Base-by-base conservation (phyloP, 2,329 filamentous ascomycete species). In the Escovopsis sp. region DNA sequence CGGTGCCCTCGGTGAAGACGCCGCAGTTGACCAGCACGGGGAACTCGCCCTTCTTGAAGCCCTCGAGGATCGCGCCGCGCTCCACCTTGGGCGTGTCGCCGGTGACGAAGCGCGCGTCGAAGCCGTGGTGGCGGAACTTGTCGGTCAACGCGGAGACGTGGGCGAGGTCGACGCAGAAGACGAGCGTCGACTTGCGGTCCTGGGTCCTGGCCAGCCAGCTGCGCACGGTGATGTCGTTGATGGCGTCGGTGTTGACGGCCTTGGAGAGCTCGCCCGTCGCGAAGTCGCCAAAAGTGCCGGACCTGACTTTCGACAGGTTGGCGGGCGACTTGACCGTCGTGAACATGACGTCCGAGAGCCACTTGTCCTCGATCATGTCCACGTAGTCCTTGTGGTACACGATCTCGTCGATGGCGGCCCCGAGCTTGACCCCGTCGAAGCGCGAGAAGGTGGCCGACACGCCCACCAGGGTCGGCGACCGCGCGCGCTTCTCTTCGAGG, bases 1-100 rank as follows among this genome's bases (percentile, higher is more conserved):
- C 91, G 1, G 91, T 98, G 2, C 91, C 91, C 64, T 98, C 91
- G 0, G 89, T 96, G 55, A 94, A 96, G 35, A 98, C 84, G 8
- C 88, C 88, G 55, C 91, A 96, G 58, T 98, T 98, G 41, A 98
- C 65, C 12, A 98, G 70, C 1, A 98, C 85, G 0, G 86, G 85
- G 48, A 85, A 96, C 36, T 87, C 74, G 7, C 79, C 74, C 2
- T 67, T 70, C 49, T 74, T 82, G 61, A 98, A 98, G 3, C 75
- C 75, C 30, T 85, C 78, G 2, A 98, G 69, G 1, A 76, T 75
- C 40, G 81, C 70, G 40, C 75, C 72, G 37, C 91, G 75, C 41
- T 80, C 69, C n/a, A 73, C 59, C 45, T 75, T 77, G 8, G 74
- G 70, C 0, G 91, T 96, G 26, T 84, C 76, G 15, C 86, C 80